A percentile compares a stretch with the other conserved stretches of the same genome.
These are phyloP conservation scores for Euphorbia lathyris DNA, from an alignment of 345 rosid species.

Conservation along the genomic window DNA sequence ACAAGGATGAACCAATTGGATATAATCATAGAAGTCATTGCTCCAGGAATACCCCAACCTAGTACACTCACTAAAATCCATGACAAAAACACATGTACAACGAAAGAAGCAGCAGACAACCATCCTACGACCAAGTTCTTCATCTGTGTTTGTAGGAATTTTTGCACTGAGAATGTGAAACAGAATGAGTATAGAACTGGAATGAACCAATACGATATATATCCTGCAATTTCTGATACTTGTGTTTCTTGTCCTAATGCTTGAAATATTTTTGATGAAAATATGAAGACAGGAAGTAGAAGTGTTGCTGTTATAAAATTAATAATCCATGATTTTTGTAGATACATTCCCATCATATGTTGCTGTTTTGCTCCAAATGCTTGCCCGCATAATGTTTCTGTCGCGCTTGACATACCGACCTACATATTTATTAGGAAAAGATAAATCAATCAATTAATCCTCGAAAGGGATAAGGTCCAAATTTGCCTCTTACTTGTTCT, in stretches of 20 bases:
- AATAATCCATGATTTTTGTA: slow-evolving; percentile 30
- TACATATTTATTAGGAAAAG: neutral
- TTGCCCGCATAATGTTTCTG: slow-evolving; percentile 41
- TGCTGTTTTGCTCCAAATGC: slow-evolving; percentile 37
- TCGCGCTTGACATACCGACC: slow-evolving; percentile 43
- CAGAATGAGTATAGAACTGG: slow-evolving; percentile 13
- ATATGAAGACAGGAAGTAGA: slow-evolving; percentile 18
- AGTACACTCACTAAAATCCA: slow-evolving; percentile 37
- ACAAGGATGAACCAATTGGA: slow-evolving; percentile 25
- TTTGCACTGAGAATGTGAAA: slow-evolving; percentile 19
- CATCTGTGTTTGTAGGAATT: slow-evolving; percentile 38
- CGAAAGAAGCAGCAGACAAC: slow-evolving; percentile 26
- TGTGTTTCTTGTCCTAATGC: neutral
- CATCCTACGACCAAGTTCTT: slow-evolving; percentile 34
- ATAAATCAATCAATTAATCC: neutral
- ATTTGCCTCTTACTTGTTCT: too few species aligned
- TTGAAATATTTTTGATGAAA: slow-evolving; percentile 11
- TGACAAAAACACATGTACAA: slow-evolving; percentile 29
- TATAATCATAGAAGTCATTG: slow-evolving; percentile 35
- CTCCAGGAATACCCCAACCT: slow-evolving; percentile 30
- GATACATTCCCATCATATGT: slow-evolving; percentile 34
- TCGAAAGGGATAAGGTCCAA: too few species aligned
- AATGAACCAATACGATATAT: slow-evolving; percentile 18
- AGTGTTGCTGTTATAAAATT: slow-evolving; percentile 10
- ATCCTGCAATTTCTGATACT: slow-evolving; percentile 11